phyloP scores from a whole-genome alignment of 257 asterid species.

The Mitragyna speciosa region DNA sequence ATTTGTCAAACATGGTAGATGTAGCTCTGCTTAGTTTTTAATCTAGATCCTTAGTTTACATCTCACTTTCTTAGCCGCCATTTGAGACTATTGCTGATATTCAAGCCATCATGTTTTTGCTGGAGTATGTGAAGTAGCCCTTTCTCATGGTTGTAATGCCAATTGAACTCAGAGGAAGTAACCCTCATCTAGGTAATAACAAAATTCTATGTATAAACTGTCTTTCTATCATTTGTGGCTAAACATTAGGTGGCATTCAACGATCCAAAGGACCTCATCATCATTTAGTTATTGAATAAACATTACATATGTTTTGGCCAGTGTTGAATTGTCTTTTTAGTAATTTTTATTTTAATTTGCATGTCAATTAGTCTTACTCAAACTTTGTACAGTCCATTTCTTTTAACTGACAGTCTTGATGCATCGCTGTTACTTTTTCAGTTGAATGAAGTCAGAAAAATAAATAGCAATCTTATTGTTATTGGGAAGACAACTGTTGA shows the following conservation, averaged over 20 bases:
- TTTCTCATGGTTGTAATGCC: not conserved
- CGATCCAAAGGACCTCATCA: not conserved
- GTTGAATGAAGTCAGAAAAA: slow-evolving; percentile 81
- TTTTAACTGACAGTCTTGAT: slow-evolving; percentile 12
- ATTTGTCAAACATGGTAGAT: not conserved
- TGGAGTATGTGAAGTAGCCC: not conserved
- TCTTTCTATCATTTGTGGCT: not conserved
- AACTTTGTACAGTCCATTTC: not conserved
- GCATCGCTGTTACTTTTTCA: slow-evolving; percentile 23
- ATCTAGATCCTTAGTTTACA: too few species aligned
- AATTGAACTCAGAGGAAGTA: not conserved
- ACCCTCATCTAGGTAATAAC: too few species aligned
- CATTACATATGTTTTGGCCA: too few species aligned
- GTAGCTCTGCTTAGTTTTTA: not conserved
- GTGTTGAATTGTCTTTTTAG: not conserved
- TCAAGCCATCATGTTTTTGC: not conserved
- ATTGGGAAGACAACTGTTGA: slow-evolving; percentile 72
- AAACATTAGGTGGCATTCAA: not conserved
- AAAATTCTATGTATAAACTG: not conserved
- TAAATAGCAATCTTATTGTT: slow-evolving; percentile 51
- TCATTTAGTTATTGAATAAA: not conserved
- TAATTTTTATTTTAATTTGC: not conserved
- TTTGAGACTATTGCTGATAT: too few species aligned
- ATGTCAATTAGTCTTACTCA: not conserved
- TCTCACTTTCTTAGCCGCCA: too few species aligned